A percentile compares a stretch with the other conserved stretches of the same genome.
phyloP scores from a whole-genome alignment of 2,329 filamentous ascomycete genomes.

The Aspergillus udagawae region DNA sequence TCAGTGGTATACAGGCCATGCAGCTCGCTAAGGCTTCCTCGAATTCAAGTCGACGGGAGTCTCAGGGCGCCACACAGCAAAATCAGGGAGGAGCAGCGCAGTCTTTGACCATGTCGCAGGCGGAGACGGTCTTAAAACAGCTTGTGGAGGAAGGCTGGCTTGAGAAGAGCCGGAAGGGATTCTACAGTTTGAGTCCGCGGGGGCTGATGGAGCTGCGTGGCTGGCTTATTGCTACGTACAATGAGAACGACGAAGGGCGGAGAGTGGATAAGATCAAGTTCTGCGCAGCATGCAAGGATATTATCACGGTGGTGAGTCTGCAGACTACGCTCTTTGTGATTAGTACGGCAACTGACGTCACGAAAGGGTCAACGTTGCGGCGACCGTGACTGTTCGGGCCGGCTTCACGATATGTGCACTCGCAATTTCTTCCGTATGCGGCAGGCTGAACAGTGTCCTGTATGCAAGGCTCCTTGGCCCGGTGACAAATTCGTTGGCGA shows the following conservation, averaged over 20 bases:
- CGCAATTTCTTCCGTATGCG: conserved; percentile 68
- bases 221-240: conserved; percentile 88
- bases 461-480: conserved; percentile 51
- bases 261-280: conserved; percentile 71
- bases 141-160: conserved; percentile 83
- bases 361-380: conserved; percentile 67
- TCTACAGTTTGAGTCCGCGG: conserved; percentile 71
- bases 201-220: conserved; percentile 77
- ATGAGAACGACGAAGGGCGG: conserved; percentile 56
- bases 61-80: conserved; percentile 34
- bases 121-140: conserved; percentile 65
- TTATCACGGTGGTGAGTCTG: conserved; percentile 65
- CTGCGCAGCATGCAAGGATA: conserved; percentile 83
- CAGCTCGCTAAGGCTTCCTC: conserved; percentile 55
- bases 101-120: conserved; percentile 71
- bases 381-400: conserved; percentile 61
- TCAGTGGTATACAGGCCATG: conserved; percentile 74
- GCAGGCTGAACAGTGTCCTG: conserved; percentile 60
- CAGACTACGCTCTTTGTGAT: neutral
- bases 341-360: conserved; percentile 3
- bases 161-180: conserved; percentile 65
- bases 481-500: conserved; percentile 52
- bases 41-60: conserved; percentile 45
- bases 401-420: conserved; percentile 74
- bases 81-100: conserved; percentile 33